A percentile compares a stretch with the other conserved stretches of the same genome.
phyloP scores from a whole-genome alignment of 2,329 filamentous ascomycete genomes.

The Keithomyces neogunnii region DNA sequence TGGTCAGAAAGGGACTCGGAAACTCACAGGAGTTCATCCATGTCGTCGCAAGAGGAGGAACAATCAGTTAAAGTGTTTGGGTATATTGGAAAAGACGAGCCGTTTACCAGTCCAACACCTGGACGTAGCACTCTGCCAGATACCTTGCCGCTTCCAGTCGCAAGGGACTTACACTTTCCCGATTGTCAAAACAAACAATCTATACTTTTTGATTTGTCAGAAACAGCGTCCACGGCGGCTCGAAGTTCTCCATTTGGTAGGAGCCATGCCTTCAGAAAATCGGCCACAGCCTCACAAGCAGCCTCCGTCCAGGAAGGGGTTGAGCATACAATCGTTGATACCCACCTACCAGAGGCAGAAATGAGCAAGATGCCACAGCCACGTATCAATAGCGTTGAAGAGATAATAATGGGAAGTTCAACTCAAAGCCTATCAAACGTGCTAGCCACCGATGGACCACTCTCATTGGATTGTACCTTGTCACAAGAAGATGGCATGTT shows the following conservation, averaged over 20 bases:
- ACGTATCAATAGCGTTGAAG: too few species aligned
- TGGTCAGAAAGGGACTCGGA: slow-evolving; percentile 22
- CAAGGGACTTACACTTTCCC: slow-evolving; percentile 1
- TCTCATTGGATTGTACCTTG: too few species aligned
- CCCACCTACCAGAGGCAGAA: not conserved
- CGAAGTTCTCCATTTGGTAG: slow-evolving; percentile 21
- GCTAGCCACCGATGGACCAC: too few species aligned
- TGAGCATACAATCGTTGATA: not conserved
- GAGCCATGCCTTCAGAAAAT: slow-evolving; percentile 4
- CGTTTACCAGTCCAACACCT: slow-evolving; percentile 20
- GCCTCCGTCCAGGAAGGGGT: not conserved
- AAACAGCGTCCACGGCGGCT: slow-evolving; percentile 24
- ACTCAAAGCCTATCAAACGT: too few species aligned
- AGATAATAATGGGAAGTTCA: too few species aligned
- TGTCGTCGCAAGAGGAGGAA: slow-evolving; percentile 9
- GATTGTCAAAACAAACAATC: not conserved
- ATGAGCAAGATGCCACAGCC: too few species aligned
- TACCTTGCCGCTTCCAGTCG: slow-evolving; percentile 18
- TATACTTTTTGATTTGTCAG: slow-evolving; percentile 22
- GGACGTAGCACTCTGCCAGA: slow-evolving; percentile 19
- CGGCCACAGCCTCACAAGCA: slow-evolving; percentile 3
- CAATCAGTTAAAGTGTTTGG: slow-evolving; percentile 12
- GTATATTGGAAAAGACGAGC: slow-evolving; percentile 15
- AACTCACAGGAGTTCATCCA: slow-evolving; percentile 22
- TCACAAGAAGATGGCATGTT: not conserved